Evolutionary conservation across 768 basidiomycete genomes (phyloP).

Genomic region (Tulasnella sp.): DNA sequence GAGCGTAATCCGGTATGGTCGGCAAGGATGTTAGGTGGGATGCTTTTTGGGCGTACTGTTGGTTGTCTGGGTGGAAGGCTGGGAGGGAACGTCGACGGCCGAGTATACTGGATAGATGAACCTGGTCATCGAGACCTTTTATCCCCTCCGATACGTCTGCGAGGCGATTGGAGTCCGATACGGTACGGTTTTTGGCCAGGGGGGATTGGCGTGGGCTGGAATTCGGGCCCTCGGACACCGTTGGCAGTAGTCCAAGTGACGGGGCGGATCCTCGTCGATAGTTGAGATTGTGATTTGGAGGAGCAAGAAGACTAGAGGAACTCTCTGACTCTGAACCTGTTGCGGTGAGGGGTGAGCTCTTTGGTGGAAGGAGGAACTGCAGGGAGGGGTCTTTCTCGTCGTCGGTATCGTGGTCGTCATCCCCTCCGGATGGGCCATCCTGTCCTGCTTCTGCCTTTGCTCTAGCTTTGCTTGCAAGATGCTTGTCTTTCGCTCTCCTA

Average conservation of each 20-base stretch:
- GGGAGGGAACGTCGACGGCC: slow-evolving; percentile 13
- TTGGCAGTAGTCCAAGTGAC: not conserved
- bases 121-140: not conserved
- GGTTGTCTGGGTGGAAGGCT: slow-evolving; percentile 8
- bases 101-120: not conserved
- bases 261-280: slow-evolving; percentile 17
- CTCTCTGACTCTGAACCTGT: not conserved
- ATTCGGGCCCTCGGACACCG: not conserved
- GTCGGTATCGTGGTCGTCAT: not conserved
- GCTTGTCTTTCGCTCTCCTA: slow-evolving; percentile 81
- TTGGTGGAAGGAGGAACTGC: not conserved
- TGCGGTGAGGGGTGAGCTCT: not conserved
- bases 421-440: not conserved
- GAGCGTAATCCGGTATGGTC: not conserved
- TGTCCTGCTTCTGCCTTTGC: not conserved
- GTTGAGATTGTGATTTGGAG: slow-evolving; percentile 7
- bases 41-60: not conserved
- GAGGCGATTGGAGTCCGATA: not conserved
- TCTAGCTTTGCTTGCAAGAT: slow-evolving; percentile 38
- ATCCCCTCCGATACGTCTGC: not conserved
- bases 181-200: not conserved
- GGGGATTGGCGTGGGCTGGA: not conserved
- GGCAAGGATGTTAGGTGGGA: slow-evolving; percentile 2
- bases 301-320: not conserved
- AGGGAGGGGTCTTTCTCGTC: not conserved